These are phyloP conservation scores for Galerina marginata DNA, from an alignment of 768 basidiomycete genomes.

Conservation along the genomic window DNA sequence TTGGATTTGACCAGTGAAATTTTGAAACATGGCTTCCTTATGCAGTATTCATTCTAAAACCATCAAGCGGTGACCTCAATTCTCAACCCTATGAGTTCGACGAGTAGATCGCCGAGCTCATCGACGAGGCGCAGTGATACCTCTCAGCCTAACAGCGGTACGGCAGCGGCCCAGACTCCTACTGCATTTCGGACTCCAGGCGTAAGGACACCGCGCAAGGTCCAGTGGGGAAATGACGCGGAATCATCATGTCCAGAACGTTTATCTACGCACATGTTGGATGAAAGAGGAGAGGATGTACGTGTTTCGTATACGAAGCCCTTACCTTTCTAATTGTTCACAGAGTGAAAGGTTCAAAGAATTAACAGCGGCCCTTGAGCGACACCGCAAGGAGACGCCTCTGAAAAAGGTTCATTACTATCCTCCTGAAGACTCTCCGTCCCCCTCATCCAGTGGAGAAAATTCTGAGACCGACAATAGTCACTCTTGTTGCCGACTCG, in stretches of 20 bases:
- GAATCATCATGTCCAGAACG: conserved; percentile 8
- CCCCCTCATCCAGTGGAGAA: background rate
- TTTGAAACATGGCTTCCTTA: conserved; percentile 3
- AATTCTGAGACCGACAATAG: background rate
- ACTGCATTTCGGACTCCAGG: conserved; percentile 27
- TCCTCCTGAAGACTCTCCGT: conserved; percentile 27
- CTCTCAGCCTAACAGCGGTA: background rate
- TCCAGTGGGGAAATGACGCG: conserved; percentile 52
- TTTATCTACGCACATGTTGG: conserved; percentile 45
- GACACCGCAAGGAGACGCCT: conserved; percentile 41
- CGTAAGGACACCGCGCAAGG: conserved; percentile 53
- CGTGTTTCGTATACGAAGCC: conserved; percentile 25
- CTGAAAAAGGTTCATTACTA: conserved; percentile 34
- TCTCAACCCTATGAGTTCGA: no score
- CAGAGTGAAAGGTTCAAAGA: conserved; percentile 56
- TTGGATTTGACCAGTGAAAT: background rate
- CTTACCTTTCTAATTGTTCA: conserved; percentile 2
- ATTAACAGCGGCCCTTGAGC: conserved; percentile 53
- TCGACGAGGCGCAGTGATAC: background rate
- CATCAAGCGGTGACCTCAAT: no score
- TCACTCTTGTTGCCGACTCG: background rate
- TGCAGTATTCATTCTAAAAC: no score
- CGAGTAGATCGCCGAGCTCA: background rate
- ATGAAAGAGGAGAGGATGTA: conserved; percentile 61
- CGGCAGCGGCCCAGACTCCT: background rate